Percentiles rank a stretch among this genome's conserved stretches.
Evolutionary conservation across 2,329 filamentous ascomycete genomes (phyloP).

Genomic region (Chaetothyriales sp.): DNA sequence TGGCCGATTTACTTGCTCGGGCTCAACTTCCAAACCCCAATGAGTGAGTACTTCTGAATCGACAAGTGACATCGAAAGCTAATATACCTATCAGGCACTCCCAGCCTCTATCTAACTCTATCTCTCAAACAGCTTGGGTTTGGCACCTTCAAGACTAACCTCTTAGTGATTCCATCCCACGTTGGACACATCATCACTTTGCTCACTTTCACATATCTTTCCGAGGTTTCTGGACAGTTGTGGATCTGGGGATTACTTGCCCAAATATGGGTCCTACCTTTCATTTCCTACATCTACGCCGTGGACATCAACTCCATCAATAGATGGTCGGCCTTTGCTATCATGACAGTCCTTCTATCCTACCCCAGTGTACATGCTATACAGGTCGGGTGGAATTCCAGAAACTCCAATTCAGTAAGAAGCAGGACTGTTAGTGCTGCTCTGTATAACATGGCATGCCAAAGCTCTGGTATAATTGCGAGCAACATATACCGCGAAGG

Average conservation of each 20-base stretch:
- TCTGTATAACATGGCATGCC: constrained; percentile 35
- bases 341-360: constrained; percentile 29
- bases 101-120: constrained; percentile 30
- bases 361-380: constrained; percentile 38
- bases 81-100: constrained; percentile 17
- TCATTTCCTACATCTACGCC: constrained; percentile 37
- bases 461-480: constrained; percentile 22
- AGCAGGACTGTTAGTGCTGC: constrained; percentile 35
- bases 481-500: constrained; percentile 24
- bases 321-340: constrained; percentile 30
- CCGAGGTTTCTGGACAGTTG: constrained; percentile 29
- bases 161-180: constrained; percentile 46
- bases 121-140: constrained; percentile 30
- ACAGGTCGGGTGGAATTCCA: constrained; percentile 34
- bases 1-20: constrained; percentile 26
- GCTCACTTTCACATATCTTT: constrained; percentile 19
- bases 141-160: constrained; percentile 29
- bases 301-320: constrained; percentile 24
- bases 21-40: constrained; percentile 14
- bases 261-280: constrained; percentile 38
- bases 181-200: constrained; percentile 40
- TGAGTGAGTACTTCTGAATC: constrained; percentile 18
- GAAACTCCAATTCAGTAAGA: constrained; percentile 36
- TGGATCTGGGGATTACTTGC: constrained; percentile 32
- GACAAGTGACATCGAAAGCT: background rate